Evolutionary conservation across 2,329 filamentous ascomycete genomes (phyloP), one percentile per base, ranked within the genome.

Genomic region (Tolypocladium amazonense): DNA sequence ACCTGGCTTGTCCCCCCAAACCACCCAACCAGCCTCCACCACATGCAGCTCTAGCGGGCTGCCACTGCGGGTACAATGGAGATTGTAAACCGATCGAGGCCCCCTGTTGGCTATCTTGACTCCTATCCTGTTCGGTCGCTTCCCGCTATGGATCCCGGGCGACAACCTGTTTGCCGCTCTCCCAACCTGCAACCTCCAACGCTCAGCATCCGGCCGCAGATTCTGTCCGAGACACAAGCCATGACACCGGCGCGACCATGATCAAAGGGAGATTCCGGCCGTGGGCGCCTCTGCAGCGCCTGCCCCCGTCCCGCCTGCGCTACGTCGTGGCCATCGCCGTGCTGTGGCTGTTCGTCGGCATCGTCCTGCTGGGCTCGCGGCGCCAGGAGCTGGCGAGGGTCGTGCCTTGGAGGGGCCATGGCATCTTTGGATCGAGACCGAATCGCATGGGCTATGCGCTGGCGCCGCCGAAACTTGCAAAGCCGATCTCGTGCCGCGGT

Each of bases 401-500:
- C 38, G 39, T 47, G 23, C 41, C 39, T 1, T 20, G 23, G 41
- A 25, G 20, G 1, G 20, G 30, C 4, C 4, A 25, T 4, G 8
- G 43, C 3, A 20, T 45, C 20, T 57, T 57, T 14, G 41, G 27
- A 0, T 5, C 41, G 20, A 27, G n/a, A 1, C 27, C 15, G 9
- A 12, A 57, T 50, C 56, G 39, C 27, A 33, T 57, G 56, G 15
- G 25, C 23, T 2, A 23, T 12, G 11, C 47, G 14, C 23, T 25
- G 37, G 35, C 57, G 18, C 15, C 23, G 47, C 47, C 33, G 6
- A 37, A 53, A n/a, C 52, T 58, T 23, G 23, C 39, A 2, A 33
- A 20, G 23, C 47, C 56, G 7, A 35, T 58, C 2, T 7, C 59
- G 18, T 60, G 59, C 38, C 41, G n/a, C 4, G 59, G 0, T 82